These are phyloP conservation scores for Cylindrotheca closterium DNA, from an alignment of 108 stramenopile genomes.

Conservation along the genomic window DNA sequence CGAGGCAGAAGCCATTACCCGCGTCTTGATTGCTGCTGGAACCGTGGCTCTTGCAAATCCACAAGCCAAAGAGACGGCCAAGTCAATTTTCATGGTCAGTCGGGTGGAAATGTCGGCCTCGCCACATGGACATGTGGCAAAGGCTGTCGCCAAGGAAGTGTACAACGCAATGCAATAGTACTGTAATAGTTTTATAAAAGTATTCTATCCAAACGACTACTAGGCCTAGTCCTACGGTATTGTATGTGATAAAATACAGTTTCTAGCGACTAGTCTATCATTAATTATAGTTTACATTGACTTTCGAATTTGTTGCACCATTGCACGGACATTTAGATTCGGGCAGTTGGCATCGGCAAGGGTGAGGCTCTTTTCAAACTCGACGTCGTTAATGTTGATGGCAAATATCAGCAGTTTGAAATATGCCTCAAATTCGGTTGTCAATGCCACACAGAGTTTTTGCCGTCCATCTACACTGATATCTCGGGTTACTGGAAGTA, in stretches of 20 bases:
- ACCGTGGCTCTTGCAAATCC: constrained; percentile 53
- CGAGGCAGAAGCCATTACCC: constrained; percentile 65
- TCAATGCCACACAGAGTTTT: constrained; percentile 38
- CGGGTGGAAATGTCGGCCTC: constrained; percentile 64
- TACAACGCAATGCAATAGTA: constrained; percentile 35
- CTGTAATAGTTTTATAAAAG: no score
- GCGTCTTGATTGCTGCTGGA: constrained; percentile 69
- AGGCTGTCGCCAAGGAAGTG: constrained; percentile 68
- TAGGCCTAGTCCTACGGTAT: no score
- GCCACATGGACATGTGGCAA: constrained; percentile 59
- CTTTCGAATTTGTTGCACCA: no score
- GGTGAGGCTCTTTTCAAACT: constrained; percentile 14
- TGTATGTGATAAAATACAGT: no score
- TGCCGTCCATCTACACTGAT: constrained; percentile 30
- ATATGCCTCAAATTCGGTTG: constrained; percentile 45
- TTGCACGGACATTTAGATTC: constrained; percentile 12
- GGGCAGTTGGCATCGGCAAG: constrained; percentile 27
- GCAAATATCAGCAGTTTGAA: constrained; percentile 42
- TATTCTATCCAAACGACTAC: no score
- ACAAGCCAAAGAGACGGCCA: constrained; percentile 56
- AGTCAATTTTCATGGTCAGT: constrained; percentile 49
- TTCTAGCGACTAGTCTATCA: neutral
- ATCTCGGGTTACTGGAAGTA: constrained; percentile 37
- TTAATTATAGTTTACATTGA: neutral
- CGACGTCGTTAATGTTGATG: constrained; percentile 35